Conservation (phyloP, 2,329 filamentous ascomycete species). For the Emergomyces africanus region DNA sequence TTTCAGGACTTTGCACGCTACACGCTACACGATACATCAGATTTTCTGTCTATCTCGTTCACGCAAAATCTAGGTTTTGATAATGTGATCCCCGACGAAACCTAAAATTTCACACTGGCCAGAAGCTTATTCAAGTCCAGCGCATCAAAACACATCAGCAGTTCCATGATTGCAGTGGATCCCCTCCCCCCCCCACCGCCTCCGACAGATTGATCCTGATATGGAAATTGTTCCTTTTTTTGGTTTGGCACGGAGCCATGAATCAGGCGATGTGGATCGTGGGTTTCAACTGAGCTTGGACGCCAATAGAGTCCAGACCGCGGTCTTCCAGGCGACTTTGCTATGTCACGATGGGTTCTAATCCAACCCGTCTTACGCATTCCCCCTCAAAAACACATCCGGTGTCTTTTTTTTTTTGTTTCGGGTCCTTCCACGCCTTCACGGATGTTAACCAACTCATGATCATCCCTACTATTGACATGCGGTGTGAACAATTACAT, state of each 20-base stretch:
- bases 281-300: slow-evolving; percentile 11
- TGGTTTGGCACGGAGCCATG: slow-evolving; percentile 20
- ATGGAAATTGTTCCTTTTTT: slow-evolving; percentile 35
- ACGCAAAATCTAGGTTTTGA: neutral
- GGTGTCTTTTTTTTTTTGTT: neutral
- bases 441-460: neutral
- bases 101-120: neutral
- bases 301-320: slow-evolving; percentile 8
- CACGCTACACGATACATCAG: too few species aligned
- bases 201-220: slow-evolving; percentile 4
- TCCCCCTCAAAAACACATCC: neutral
- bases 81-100: neutral
- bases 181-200: neutral
- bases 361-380: neutral
- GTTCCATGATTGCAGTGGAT: slow-evolving; percentile 7
- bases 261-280: slow-evolving; percentile 9
- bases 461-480: neutral
- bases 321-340: slow-evolving; percentile 1
- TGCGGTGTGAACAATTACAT: neutral
- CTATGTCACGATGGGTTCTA: neutral
- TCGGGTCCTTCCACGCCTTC: neutral
- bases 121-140: neutral
- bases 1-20: neutral
- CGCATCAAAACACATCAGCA: slow-evolving; percentile 5
- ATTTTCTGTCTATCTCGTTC: neutral